Percentiles rank a stretch among this genome's conserved stretches.
phyloP scores from a whole-genome alignment of 2,329 filamentous ascomycete genomes.

The Botryotinia globosa region DNA sequence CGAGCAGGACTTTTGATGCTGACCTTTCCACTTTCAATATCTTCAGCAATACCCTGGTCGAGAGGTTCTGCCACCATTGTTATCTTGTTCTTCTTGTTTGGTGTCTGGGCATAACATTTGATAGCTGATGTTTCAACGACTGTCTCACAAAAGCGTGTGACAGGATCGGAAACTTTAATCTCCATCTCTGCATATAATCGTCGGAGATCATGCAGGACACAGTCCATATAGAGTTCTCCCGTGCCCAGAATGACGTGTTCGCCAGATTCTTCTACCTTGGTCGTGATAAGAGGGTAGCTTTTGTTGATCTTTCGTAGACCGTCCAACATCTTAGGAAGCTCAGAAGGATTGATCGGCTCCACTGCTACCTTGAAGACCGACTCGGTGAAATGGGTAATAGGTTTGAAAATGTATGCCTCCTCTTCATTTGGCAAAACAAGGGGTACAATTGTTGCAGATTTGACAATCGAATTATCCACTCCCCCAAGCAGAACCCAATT shows the following conservation, averaged over 20 bases:
- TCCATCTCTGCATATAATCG: conserved; percentile 98
- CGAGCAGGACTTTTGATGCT: conserved; percentile 90
- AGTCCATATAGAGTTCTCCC: conserved; percentile 99
- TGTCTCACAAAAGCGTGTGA: conserved; percentile 96
- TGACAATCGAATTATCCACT: conserved; percentile 97
- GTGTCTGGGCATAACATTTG: conserved; percentile 95
- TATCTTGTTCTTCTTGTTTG: conserved; percentile 99
- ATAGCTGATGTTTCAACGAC: conserved; percentile 96
- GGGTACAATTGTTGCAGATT: conserved; percentile 87
- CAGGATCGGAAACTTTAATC: conserved; percentile 96
- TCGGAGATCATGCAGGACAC: conserved; percentile 90
- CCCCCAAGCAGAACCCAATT: conserved; percentile 91
- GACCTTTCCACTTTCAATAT: conserved; percentile 88
- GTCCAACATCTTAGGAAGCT: conserved; percentile 97
- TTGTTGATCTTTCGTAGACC: conserved; percentile 96
- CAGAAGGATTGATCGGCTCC: conserved; percentile 96
- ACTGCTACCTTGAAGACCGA: conserved; percentile 97
- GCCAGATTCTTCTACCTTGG: conserved; percentile 96
- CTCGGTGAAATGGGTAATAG: conserved; percentile 91
- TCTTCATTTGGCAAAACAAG: conserved; percentile 79
- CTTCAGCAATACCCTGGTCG: conserved; percentile 89
- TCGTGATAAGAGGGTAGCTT: conserved; percentile 91
- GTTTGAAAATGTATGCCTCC: conserved; percentile 92
- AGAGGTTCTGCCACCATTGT: conserved; percentile 97
- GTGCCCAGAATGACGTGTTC: conserved; percentile 95